A percentile compares a stretch with the other conserved stretches of the same genome.
phyloP scores from a whole-genome alignment of 2,329 filamentous ascomycete genomes.

The Graphium sp. region DNA sequence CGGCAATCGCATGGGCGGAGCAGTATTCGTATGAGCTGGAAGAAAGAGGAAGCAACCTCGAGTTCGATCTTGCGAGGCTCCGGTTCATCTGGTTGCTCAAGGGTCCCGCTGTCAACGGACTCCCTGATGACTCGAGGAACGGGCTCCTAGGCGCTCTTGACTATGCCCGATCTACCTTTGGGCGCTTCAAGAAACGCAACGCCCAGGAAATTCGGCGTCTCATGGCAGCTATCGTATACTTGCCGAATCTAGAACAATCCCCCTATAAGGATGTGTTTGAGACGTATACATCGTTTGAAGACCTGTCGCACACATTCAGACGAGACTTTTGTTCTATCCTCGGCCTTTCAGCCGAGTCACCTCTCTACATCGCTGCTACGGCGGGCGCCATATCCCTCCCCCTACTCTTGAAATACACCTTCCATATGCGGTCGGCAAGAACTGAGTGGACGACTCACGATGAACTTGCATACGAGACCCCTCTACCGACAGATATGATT shows the following conservation, averaged over 20 bases:
- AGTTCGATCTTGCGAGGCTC: constrained; percentile 83
- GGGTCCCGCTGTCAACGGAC: constrained; percentile 34
- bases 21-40: constrained; percentile 56
- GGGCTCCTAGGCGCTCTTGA: constrained; percentile 49
- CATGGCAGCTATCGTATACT: constrained; percentile 64
- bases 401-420: constrained; percentile 72
- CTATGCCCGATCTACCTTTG: constrained; percentile 64
- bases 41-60: constrained; percentile 72
- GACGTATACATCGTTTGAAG: constrained; percentile 59
- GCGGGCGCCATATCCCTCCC: constrained; percentile 86
- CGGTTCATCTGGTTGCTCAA: constrained; percentile 84
- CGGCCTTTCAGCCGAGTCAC: constrained; percentile 77
- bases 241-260: constrained; percentile 54
- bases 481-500: constrained; percentile 40
- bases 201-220: constrained; percentile 67
- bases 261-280: constrained; percentile 71
- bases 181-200: constrained; percentile 58
- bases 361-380: constrained; percentile 81
- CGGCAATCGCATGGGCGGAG: constrained; percentile 78
- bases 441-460: constrained; percentile 90
- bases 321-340: constrained; percentile 88
- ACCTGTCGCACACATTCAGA: constrained; percentile 75
- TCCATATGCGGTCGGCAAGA: constrained; percentile 72
- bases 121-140: constrained; percentile 33
- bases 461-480: constrained; percentile 68